Base-by-base conservation (phyloP, 768 basidiomycete genomes). In the Boletus sp. region DNA sequence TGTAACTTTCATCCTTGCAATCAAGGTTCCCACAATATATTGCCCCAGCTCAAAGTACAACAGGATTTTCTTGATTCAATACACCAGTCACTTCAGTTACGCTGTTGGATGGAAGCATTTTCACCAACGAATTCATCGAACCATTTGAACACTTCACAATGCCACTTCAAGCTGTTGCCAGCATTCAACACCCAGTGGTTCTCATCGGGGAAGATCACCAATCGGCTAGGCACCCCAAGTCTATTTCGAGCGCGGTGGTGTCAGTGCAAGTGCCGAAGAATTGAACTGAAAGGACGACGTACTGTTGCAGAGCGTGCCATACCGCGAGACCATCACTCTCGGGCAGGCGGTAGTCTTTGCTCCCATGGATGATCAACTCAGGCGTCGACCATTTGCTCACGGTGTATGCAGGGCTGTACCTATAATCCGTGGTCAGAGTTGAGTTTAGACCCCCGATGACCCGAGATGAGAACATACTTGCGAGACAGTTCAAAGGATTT, bases 61-160 rank as follows among this genome's bases (percentile, higher is more conserved):
- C 21, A 46, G 7, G 15, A 11, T 32, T 27, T 39, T 42, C 41
- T 47, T 9, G 11, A 45, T 46, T 29, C 27, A 27, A 38, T 38
- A 37, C 23, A 15, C 30, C 23, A 7, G 10, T 25, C 2, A 5
- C 9, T 33, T 58, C 35, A 68, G 52, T 66, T 61, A 33, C 47
- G 61, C 14, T 51, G 35, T 30, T 17, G 47, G 39, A 19, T 7
- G 19, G 46, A n/a, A 13, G 51, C 52, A 6, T 52, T 58, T 29
- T 67, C 47, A 39, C 82, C 84, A 13, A 87, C 76, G 61, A 79
- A 90, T 64, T 83, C 71, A 53, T 87, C 83, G 57, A 97, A 87
- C 93, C 93, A 98, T 55, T 82, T 79, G 74, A 99, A 87, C 13
- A 98, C 88, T 69, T 99, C 96, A 59, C 88, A 77, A 72, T 98